These are phyloP conservation scores for Aspergillus fischeri DNA, from an alignment of 2,329 filamentous ascomycete genomes.

Conservation along the genomic window DNA sequence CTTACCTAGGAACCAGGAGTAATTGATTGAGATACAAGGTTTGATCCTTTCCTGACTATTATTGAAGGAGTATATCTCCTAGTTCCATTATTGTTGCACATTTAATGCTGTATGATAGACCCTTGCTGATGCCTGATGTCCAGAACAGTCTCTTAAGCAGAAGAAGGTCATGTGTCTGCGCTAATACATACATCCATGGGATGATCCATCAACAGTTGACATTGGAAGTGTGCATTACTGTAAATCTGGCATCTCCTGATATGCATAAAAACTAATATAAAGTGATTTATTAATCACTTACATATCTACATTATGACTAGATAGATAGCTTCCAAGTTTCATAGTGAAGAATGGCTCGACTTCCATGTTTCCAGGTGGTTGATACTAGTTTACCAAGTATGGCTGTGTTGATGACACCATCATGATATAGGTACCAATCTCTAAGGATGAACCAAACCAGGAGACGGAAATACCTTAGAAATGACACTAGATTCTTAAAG, in stretches of 20 bases:
- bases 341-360: neutral
- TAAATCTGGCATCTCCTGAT: neutral
- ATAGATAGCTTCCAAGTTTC: neutral
- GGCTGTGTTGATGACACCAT: neutral
- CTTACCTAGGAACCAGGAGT: neutral
- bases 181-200: neutral
- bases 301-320: neutral
- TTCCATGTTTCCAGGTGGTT: neutral
- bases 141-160: neutral
- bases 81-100: neutral
- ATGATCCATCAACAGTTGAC: neutral
- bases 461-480: neutral
- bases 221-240: neutral
- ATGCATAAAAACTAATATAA: neutral
- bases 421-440: neutral
- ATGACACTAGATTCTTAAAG: neutral
- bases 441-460: neutral
- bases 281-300: neutral
- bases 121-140: neutral
- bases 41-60: neutral
- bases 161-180: conserved; percentile 2
- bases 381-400: neutral
- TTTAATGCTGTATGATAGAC: neutral
- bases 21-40: too few relatives aligned
- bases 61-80: neutral